Conservation (phyloP, 2,329 filamentous ascomycete genomes). For the Stagonosporopsis cucurbitacearum region DNA sequence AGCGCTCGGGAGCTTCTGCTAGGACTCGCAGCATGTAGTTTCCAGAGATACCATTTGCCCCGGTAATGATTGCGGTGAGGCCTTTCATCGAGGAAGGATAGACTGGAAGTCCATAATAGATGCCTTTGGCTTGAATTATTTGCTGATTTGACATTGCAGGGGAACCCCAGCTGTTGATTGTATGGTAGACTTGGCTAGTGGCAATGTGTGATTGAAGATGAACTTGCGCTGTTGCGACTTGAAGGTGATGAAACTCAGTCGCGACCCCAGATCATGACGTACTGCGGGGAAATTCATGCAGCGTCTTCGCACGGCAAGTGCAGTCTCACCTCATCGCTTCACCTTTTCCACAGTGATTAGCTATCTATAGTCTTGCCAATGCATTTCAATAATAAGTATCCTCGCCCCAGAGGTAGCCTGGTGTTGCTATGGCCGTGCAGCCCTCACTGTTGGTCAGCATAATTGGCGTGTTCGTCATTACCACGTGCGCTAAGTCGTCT, state of each 20-base stretch:
- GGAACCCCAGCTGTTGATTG: neutral
- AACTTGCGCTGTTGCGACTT: neutral
- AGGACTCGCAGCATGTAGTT: slow-evolving; percentile 60
- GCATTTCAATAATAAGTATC: too few species aligned
- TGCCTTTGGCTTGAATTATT: slow-evolving; percentile 46
- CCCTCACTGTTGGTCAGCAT: neutral
- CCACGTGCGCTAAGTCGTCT: neutral
- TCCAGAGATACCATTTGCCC: slow-evolving; percentile 62
- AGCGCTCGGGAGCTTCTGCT: slow-evolving; percentile 55
- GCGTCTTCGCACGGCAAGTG: neutral
- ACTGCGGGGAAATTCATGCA: slow-evolving; percentile 22
- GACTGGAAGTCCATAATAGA: slow-evolving; percentile 59
- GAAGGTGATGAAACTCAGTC: neutral
- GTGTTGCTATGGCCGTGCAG: neutral
- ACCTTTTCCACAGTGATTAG: neutral
- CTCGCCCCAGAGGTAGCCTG: neutral
- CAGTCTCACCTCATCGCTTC: neutral
- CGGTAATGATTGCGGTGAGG: slow-evolving; percentile 60
- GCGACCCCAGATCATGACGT: slow-evolving; percentile 27
- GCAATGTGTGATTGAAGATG: neutral
- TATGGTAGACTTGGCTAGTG: neutral
- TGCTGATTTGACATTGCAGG: slow-evolving; percentile 31
- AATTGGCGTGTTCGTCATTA: neutral
- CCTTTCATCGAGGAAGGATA: slow-evolving; percentile 52
- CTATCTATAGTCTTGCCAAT: too few species aligned